Base-by-base conservation (phyloP, 805 yeast genomes). In the Candida pini region DNA sequence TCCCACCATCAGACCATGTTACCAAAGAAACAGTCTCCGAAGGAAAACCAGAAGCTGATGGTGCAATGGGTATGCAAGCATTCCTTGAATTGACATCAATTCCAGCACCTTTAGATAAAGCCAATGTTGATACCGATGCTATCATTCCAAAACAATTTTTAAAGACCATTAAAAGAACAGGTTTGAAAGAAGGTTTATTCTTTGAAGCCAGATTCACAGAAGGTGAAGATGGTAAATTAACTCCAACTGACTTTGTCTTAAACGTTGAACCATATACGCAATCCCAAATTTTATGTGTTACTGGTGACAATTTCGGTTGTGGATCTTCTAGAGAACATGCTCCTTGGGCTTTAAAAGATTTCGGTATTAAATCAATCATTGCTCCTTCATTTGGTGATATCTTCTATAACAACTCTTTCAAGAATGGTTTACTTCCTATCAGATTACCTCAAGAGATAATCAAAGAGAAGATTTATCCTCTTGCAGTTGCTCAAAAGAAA, bases 291-390 rank as follows among this genome's bases (percentile, higher is more conserved):
- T 68, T 92, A 47, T 81, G 90, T 48, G 95, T 88, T 40, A 78
- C 94, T 28, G 98, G 98, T 60, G 95, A 86, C 58, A 92, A 92
- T 71, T 92, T 92, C 58, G 98, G 98, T 48, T 92, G 98, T 69
- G 98, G 98, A 54, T 89, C 97, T 26, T 89, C 97, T 2, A 86
- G 98, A 74, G 98, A 92, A 64, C 98, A 92, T 56, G 98, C 98
- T 22, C 97, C 98, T 39, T 92, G 98, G 98, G 97, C 98, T 2
- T 73, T 92, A 48, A 89, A 88, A 54, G 98, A 92, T 65, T 92
- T 92, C 54, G 98, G 98, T 63, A 88, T 92, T 62, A 81, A 84
- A 62, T 81, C 90, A 44, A 84, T 92, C 55, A 89, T 92, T 61
- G 97, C 97, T 5, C 98, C 97, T 38, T 88, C 97, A 1, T 92